These are phyloP conservation scores for Colletotrichum godetiae DNA, from an alignment of 2,329 filamentous ascomycete species.

Conservation along the genomic window DNA sequence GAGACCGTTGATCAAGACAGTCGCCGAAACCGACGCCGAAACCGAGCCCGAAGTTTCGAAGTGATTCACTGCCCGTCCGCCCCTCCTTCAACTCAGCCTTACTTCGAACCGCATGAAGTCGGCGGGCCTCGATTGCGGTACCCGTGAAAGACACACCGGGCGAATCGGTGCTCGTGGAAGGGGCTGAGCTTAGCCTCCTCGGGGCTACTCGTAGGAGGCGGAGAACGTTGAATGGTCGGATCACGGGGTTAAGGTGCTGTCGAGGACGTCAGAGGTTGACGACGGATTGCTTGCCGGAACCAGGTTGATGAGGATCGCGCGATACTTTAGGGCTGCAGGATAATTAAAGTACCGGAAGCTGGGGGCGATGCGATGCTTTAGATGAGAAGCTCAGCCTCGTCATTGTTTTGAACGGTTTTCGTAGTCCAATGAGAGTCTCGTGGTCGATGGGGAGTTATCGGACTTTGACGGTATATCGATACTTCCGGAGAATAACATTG, in stretches of 20 bases:
- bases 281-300: not conserved
- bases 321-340: not conserved
- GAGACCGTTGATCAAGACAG: not conserved
- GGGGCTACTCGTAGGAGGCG: not conserved
- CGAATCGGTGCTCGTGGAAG: not conserved
- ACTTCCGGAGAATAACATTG: not conserved
- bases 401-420: not conserved
- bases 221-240: not conserved
- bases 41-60: not conserved
- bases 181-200: not conserved
- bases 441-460: not conserved
- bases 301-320: not conserved
- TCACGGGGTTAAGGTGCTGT: not conserved
- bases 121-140: not conserved
- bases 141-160: not conserved
- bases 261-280: not conserved
- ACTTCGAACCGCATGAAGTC: not conserved
- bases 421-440: no score
- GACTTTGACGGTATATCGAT: not conserved
- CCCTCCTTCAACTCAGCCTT: not conserved
- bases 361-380: not conserved
- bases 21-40: constrained; percentile 26
- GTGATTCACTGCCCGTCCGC: not conserved
- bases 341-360: not conserved
- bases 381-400: not conserved